Percentiles rank a stretch among this genome's conserved stretches.
These are phyloP conservation scores for Fragaria iinumae DNA, from an alignment of 306 rosid species.

Conservation along the genomic window DNA sequence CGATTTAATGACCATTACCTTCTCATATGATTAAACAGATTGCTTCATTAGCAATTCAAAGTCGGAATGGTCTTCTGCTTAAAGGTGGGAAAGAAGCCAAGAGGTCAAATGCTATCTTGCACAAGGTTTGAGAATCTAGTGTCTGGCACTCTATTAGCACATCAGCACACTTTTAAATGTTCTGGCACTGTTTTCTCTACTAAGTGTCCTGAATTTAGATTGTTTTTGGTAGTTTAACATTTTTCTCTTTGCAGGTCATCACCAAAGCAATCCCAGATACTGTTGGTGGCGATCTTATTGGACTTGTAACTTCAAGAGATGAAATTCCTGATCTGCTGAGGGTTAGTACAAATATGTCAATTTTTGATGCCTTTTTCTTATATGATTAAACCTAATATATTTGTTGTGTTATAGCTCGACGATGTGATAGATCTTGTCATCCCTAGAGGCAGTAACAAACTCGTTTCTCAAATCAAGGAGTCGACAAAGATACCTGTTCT, in stretches of 20 bases:
- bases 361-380: slow-evolving; percentile 15
- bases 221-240: background rate
- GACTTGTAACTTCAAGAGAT: slow-evolving; percentile 83
- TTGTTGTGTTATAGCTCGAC: slow-evolving; percentile 61
- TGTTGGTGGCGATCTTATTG: slow-evolving; percentile 73
- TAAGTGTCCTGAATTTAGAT: background rate
- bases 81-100: slow-evolving; percentile 94
- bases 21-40: slow-evolving; percentile 49
- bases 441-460: slow-evolving; percentile 91
- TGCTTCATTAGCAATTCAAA: slow-evolving; percentile 82
- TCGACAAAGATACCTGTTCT: slow-evolving; percentile 93
- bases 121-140: slow-evolving; percentile 58
- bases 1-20: slow-evolving; percentile 10
- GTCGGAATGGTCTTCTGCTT: slow-evolving; percentile 90
- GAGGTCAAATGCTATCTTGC: slow-evolving; percentile 68
- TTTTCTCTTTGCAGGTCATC: slow-evolving; percentile 52
- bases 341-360: slow-evolving; percentile 38
- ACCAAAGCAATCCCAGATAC: slow-evolving; percentile 62
- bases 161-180: background rate
- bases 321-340: slow-evolving; percentile 90
- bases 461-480: slow-evolving; percentile 84
- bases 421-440: slow-evolving; percentile 94
- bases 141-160: background rate
- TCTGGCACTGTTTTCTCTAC: slow-evolving; percentile 2
- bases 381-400: slow-evolving; percentile 23